Percentiles rank a stretch among this genome's conserved stretches.
phyloP scores from a whole-genome alignment of 129 eudicot species.

The Pittosporum tobira region DNA sequence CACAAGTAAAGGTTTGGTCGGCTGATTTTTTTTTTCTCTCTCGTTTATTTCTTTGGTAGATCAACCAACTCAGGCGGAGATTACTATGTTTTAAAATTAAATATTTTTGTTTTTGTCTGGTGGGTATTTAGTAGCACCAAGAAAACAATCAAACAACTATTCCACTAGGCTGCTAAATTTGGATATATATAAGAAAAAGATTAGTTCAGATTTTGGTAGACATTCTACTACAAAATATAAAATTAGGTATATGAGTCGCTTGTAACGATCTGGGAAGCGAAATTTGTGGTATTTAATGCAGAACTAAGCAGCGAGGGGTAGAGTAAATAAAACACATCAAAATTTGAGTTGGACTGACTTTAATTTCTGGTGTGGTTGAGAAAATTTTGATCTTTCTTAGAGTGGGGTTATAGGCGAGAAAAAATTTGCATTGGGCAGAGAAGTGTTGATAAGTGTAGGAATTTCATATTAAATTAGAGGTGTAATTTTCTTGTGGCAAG shows the following conservation, averaged over 20 bases:
- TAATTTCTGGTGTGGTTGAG: slow-evolving; percentile 10
- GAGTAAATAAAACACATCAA: neutral
- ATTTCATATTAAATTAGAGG: slow-evolving; percentile 3
- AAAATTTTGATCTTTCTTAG: neutral
- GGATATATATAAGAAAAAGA: slow-evolving; percentile 4
- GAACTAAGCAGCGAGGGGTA: neutral
- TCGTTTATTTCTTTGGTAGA: slow-evolving; percentile 33
- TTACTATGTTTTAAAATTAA: slow-evolving; percentile 22
- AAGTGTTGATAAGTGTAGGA: slow-evolving; percentile 3
- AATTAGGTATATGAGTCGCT: neutral
- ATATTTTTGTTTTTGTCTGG: slow-evolving; percentile 8
- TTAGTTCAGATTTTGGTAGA: slow-evolving; percentile 39
- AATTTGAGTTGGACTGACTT: neutral
- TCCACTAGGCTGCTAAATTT: neutral
- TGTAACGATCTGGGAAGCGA: slow-evolving; percentile 6
- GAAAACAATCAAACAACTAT: neutral
- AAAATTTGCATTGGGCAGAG: neutral
- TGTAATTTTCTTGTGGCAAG: slow-evolving; percentile 3
- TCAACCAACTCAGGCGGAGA: slow-evolving; percentile 42
- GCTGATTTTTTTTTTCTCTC: neutral
- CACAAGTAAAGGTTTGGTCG: slow-evolving; percentile 26
- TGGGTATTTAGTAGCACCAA: neutral
- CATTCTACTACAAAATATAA: slow-evolving; percentile 23
- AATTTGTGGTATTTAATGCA: neutral
- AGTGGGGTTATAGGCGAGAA: neutral